Evolutionary conservation across 768 basidiomycete genomes (phyloP).

Genomic region (Panaeolus papilionaceus): DNA sequence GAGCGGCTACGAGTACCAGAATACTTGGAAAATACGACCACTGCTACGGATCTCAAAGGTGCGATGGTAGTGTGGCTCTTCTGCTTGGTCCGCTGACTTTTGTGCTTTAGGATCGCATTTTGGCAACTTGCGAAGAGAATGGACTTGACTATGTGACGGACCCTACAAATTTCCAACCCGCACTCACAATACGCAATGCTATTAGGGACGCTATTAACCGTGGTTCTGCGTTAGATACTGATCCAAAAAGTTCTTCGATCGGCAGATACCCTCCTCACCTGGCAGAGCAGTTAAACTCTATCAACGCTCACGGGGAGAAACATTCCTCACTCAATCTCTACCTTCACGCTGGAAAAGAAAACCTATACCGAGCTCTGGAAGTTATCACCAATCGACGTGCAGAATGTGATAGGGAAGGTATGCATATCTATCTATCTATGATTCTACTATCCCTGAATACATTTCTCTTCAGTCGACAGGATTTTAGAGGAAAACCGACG

Average conservation of each 20-base stretch:
- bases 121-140: conserved; percentile 76
- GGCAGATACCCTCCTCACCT: not conserved
- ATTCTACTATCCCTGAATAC: not conserved
- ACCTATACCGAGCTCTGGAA: conserved; percentile 13
- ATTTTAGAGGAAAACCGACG: conserved; percentile 41
- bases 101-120: conserved; percentile 69
- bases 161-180: conserved; percentile 76
- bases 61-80: conserved; percentile 9
- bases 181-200: conserved; percentile 73
- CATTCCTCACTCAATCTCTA: not conserved
- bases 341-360: not conserved
- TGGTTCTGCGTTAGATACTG: conserved; percentile 26
- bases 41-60: conserved; percentile 76
- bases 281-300: conserved; percentile 44
- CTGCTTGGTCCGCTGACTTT: not conserved
- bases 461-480: conserved; percentile 44
- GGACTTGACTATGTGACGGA: conserved; percentile 68
- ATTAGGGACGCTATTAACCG: conserved; percentile 52
- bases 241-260: not conserved
- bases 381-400: not conserved
- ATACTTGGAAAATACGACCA: conserved; percentile 74
- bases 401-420: conserved; percentile 6
- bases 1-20: conserved; percentile 64
- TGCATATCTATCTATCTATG: not conserved
- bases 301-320: conserved; percentile 18